Base-by-base conservation (phyloP, 768 basidiomycete genomes). In the Suillus clintonianus region DNA sequence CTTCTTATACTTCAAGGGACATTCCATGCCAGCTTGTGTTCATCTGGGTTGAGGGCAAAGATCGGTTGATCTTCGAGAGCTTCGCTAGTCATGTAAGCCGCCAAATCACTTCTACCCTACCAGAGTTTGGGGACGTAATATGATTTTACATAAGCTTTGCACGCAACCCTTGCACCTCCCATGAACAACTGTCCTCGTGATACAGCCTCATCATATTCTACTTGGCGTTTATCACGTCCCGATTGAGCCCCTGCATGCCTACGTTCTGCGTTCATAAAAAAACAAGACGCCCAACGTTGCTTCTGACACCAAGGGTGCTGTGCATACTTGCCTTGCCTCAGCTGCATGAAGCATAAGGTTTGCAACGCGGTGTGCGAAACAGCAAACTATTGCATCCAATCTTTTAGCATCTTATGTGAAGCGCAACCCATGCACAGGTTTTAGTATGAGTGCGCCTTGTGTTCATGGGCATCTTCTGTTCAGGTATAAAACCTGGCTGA, bases 21-120 rank as follows among this genome's bases (percentile, higher is more conserved):
- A 50, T 24, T 37, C 60, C 32, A 3, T 54, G 60, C 27, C 54
- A 58, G 10, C 51, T 90, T 48, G 63, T 42, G 45, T 30, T 24
- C 61, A 69, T 50, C 62, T 93, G 92, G 92, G 69, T 87, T 24
- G 78, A 77, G 57, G 92, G 92, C 0, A 70, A 63, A 32, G 86
- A 92, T 34, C 71, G 88, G 48, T 66, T 65, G 0, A 54, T 89
- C 59, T 89, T 89, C 53, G 89, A 91, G 69, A 85, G 88, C 45
- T 89, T 94, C 65, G 81, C 80, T 24, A 85, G 85, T 64, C 90
- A 92, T 79, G 75, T 91, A 27, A 81, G 79, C 55, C 79, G 85
- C 64, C 89, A 86, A 69, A 69, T 86, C 32, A 37, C 30, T 5
- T 50, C 58, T 24, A 14, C 59, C 34, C 57, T 58, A 32, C 14